These are phyloP conservation scores for Ustilago loliicola DNA, from an alignment of 1,284 basidiomycete species.

Conservation along the genomic window DNA sequence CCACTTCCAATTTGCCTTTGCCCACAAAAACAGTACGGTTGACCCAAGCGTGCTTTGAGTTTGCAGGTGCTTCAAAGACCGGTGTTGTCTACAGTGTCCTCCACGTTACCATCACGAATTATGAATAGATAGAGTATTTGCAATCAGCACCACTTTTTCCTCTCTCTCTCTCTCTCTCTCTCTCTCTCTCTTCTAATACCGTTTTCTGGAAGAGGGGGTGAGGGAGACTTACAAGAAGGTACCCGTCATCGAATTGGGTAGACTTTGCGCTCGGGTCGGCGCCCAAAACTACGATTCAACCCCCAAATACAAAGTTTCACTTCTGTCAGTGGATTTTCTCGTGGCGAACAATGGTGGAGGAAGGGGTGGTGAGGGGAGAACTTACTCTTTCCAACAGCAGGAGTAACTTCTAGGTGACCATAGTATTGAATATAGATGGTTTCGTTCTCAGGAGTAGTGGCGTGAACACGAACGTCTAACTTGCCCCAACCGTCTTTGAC, in stretches of 20 bases:
- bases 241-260: conserved; percentile 43
- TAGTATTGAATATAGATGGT: conserved; percentile 45
- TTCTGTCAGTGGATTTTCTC: not conserved
- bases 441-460: conserved; percentile 33
- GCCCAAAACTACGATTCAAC: conserved; percentile 26
- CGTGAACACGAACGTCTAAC: conserved; percentile 47
- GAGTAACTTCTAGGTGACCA: conserved; percentile 39
- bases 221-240: conserved; percentile 32
- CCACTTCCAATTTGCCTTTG: conserved; percentile 37
- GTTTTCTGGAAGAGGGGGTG: no score
- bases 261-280: conserved; percentile 29
- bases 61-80: conserved; percentile 36
- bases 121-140: not conserved
- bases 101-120: not conserved
- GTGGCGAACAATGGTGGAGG: not conserved
- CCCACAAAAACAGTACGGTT: conserved; percentile 48
- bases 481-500: conserved; percentile 47
- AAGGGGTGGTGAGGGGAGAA: not conserved
- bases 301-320: not conserved
- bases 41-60: conserved; percentile 46
- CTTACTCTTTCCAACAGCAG: conserved; percentile 35
- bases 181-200: no score
- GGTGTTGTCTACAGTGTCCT: conserved; percentile 32
- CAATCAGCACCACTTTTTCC: not conserved
- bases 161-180: not conserved